Percentiles rank a stretch among this genome's conserved stretches.
These are phyloP conservation scores for Xerocomellus chrysenteron DNA, from an alignment of 768 basidiomycete genomes.

Conservation along the genomic window DNA sequence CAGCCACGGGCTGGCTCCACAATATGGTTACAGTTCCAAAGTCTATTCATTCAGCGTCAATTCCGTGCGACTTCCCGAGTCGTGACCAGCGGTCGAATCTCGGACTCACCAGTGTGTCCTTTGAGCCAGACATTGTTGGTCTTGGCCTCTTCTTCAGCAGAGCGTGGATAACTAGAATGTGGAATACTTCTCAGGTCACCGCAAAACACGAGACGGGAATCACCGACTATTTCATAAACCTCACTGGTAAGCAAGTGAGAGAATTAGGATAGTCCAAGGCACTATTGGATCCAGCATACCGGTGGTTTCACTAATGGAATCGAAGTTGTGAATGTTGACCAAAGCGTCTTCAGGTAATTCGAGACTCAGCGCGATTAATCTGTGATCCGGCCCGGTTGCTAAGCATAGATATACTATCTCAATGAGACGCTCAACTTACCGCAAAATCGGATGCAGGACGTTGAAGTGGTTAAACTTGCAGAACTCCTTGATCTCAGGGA, in stretches of 20 bases:
- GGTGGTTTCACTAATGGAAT: slow-evolving; percentile 41
- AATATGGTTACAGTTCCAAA: slow-evolving; percentile 56
- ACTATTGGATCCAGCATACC: slow-evolving; percentile 27
- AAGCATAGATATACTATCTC: not conserved
- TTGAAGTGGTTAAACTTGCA: slow-evolving; percentile 50
- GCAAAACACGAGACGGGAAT: not conserved
- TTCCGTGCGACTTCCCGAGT: not conserved
- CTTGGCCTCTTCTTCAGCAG: slow-evolving; percentile 47
- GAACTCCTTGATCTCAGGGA: slow-evolving; percentile 54
- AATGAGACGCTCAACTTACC: slow-evolving; percentile 24
- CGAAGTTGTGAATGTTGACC: slow-evolving; percentile 45
- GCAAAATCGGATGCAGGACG: slow-evolving; percentile 48
- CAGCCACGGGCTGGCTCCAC: slow-evolving; percentile 61
- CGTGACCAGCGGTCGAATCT: no score
- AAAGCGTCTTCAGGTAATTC: slow-evolving; percentile 55
- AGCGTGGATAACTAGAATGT: slow-evolving; percentile 45
- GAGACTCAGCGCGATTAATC: slow-evolving; percentile 50
- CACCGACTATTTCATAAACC: slow-evolving; percentile 67
- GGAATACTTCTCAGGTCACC: not conserved
- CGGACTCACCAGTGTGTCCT: slow-evolving; percentile 50
- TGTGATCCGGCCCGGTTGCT: slow-evolving; percentile 11
- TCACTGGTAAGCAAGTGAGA: slow-evolving; percentile 36
- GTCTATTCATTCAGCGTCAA: slow-evolving; percentile 32
- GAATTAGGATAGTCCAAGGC: not conserved
- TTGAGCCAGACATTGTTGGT: slow-evolving; percentile 61